phyloP scores from a whole-genome alignment of 805 yeast species.

The Phaffomyces opuntiae region DNA sequence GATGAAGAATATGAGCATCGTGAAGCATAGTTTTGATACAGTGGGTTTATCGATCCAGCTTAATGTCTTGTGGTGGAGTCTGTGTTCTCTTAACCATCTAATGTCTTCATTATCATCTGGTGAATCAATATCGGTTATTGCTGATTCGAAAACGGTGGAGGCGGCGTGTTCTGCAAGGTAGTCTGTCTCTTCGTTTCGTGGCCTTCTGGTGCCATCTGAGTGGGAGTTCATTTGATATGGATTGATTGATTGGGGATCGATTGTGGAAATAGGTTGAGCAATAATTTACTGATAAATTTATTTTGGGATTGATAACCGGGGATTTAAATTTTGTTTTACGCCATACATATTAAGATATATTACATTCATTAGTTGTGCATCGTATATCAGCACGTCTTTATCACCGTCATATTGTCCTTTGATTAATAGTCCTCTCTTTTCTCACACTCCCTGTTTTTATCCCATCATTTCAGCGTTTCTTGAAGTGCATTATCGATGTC shows the following conservation, averaged over 20 bases:
- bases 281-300: too few relatives aligned
- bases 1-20: conserved; percentile 36
- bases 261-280: too few relatives aligned
- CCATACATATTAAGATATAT: too few relatives aligned
- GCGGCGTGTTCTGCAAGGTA: conserved; percentile 2
- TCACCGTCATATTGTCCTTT: background rate
- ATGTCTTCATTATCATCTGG: conserved; percentile 27
- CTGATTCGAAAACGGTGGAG: conserved; percentile 29
- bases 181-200: background rate
- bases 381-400: too few relatives aligned
- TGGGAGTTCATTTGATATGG: too few relatives aligned
- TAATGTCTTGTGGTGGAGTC: conserved; percentile 33
- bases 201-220: background rate
- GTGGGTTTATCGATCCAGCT: conserved; percentile 57
- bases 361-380: too few relatives aligned
- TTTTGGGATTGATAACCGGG: too few relatives aligned
- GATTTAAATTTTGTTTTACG: too few relatives aligned
- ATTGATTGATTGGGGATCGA: too few relatives aligned
- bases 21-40: conserved; percentile 38
- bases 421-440: too few relatives aligned
- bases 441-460: too few relatives aligned
- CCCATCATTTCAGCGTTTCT: conserved; percentile 6
- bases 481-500: conserved; percentile 20
- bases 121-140: conserved; percentile 26
- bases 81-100: conserved; percentile 43